Evolutionary conservation across 2,329 filamentous ascomycete genomes (phyloP), one percentile per base, ranked within the genome.

Genomic region (Graphium sp.): DNA sequence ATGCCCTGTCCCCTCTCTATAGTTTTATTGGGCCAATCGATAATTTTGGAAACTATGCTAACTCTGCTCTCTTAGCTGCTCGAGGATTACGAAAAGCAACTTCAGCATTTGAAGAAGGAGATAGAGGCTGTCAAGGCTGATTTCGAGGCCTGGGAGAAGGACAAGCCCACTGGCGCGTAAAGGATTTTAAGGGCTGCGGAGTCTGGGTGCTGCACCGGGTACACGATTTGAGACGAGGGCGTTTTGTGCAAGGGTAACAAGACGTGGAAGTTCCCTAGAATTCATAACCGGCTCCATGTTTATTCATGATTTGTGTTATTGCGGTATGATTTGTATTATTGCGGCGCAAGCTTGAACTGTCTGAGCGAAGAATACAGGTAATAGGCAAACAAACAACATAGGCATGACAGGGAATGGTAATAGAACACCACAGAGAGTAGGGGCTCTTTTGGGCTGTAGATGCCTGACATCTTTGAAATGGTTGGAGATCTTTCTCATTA

Each of bases 61-160:
- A 46, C 37, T 4, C 10, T 1, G 19, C 25, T 17, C 19, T 15
- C 18, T 34, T 45, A 83, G 77, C 75, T 87, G 26, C 53, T 87
- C 41, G 74, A 79, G 42, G 78, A 84, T 44, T 87, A 85, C 48
- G 76, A 85, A 47, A 79, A 74, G 47, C 80, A 87, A 55, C 60
- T 89, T 19, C 60, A 67, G 44, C 76, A 85, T 46, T 58, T 91
- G 36, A 78, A 74, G 50, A 75, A 74, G 46, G 75, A 83, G 46
- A 58, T 75, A 10, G 74, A 77, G 44, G 60, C 66, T 28, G 58
- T 74, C 37, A 66, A 65, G 39, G 57, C 61, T 23, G 67, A 71
- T 35, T 70, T 62, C 34, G 54, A 59, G 9, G 53, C 60, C 16
- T 71, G 66, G 64, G 60, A 67, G 38, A 59, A 56, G 42, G 60